Percentiles rank a stretch among this genome's conserved stretches.
These are phyloP conservation scores for Pilatotrama ljubarskyi DNA, from an alignment of 768 basidiomycete species.

Conservation along the genomic window DNA sequence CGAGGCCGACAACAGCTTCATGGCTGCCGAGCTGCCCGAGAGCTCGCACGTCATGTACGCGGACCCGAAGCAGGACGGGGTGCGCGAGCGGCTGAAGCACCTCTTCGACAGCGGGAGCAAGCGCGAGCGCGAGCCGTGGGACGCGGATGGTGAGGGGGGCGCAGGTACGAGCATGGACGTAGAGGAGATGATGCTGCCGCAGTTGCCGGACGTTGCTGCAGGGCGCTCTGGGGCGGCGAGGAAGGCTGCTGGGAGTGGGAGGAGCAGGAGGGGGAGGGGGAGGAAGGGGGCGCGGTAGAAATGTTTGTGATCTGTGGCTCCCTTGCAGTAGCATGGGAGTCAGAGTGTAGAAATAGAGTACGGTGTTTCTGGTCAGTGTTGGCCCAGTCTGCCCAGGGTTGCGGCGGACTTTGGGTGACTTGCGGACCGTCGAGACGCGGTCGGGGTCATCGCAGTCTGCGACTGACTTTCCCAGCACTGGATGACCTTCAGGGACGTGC, in stretches of 20 bases:
- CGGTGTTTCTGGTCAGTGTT: too few species aligned
- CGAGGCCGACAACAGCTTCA: conserved; percentile 29
- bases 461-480: too few species aligned
- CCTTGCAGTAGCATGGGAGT: too few species aligned
- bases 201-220: conserved; percentile 12
- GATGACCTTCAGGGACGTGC: too few species aligned
- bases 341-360: too few species aligned
- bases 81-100: conserved; percentile 57
- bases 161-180: conserved; percentile 2
- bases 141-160: background rate
- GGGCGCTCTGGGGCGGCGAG: background rate
- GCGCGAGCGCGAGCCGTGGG: conserved; percentile 9
- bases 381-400: too few species aligned
- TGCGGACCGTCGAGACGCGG: too few species aligned
- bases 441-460: too few species aligned
- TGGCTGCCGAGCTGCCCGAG: conserved; percentile 2
- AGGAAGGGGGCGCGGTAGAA: conserved; percentile 4
- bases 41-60: conserved; percentile 58
- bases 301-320: too few species aligned
- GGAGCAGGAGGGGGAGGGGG: conserved; percentile 11
- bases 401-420: too few species aligned
- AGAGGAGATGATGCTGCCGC: conserved; percentile 17
- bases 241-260: background rate
- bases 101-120: conserved; percentile 42
- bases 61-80: conserved; percentile 62